Percentiles rank a stretch among this genome's conserved stretches.
These are phyloP conservation scores for Zizania latifolia DNA, from an alignment of 176 grass and related monocot genomes.

Conservation along the genomic window DNA sequence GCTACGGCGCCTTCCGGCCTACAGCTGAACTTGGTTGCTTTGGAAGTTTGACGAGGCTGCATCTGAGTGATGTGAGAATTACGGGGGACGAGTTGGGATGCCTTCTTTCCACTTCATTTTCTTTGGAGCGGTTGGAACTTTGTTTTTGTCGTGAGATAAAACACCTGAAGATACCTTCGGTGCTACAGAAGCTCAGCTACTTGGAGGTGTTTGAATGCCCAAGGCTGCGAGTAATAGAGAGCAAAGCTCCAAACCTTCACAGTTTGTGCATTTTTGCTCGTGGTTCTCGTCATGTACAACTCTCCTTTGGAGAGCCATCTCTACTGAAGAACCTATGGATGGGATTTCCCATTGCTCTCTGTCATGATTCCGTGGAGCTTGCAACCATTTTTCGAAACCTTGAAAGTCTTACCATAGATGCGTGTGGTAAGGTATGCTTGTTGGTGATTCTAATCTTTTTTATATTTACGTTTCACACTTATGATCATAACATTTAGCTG, in stretches of 20 bases:
- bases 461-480: not conserved
- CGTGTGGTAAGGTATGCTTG: not conserved
- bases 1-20: not conserved
- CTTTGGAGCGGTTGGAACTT: not conserved
- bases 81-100: not conserved
- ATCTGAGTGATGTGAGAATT: not conserved
- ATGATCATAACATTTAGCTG: not conserved
- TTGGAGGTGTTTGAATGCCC: not conserved
- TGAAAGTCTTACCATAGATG: not conserved
- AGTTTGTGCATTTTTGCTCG: not conserved
- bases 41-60: not conserved
- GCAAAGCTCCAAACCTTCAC: not conserved
- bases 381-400: conserved; percentile 3
- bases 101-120: not conserved
- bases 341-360: not conserved
- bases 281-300: not conserved
- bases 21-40: not conserved
- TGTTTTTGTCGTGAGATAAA: not conserved
- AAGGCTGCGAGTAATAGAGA: not conserved
- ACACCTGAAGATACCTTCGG: not conserved
- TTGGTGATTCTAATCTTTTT: not conserved
- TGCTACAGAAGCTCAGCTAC: not conserved
- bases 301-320: not conserved
- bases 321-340: not conserved
- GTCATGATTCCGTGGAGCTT: not conserved